Percentiles rank a stretch among this genome's conserved stretches.
These are phyloP conservation scores for Fragilaria radians DNA, from an alignment of 108 stramenopile genomes.

Conservation along the genomic window DNA sequence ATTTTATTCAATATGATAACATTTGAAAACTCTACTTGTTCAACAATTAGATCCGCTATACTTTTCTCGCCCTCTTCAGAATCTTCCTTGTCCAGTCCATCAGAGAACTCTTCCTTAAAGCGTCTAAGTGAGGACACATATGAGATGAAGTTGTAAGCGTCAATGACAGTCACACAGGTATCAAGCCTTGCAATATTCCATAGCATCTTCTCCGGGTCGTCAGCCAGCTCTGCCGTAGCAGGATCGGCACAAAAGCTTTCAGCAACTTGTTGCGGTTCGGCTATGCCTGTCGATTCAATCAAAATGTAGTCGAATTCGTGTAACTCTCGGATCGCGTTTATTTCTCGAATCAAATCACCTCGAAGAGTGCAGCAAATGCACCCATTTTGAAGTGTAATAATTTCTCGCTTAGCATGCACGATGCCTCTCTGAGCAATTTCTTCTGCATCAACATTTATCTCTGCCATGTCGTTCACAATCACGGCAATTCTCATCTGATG, in stretches of 20 bases:
- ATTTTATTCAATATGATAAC: too few species aligned
- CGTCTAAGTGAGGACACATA: too few species aligned
- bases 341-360: slow-evolving; percentile 65
- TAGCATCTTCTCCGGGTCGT: too few species aligned
- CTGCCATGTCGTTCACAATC: slow-evolving; percentile 93
- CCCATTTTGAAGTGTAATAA: slow-evolving; percentile 86
- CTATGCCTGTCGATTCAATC: slow-evolving; percentile 85
- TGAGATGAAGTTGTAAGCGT: too few species aligned
- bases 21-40: too few species aligned
- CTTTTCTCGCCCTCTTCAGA: too few species aligned
- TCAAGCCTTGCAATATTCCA: too few species aligned
- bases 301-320: slow-evolving; percentile 79
- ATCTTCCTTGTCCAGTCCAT: too few species aligned
- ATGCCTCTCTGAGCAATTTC: slow-evolving; percentile 72
- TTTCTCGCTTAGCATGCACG: slow-evolving; percentile 37
- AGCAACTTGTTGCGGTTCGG: slow-evolving; percentile 87
- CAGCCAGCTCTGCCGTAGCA: too few species aligned
- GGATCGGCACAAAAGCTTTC: slow-evolving; percentile 82
- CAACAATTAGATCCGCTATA: too few species aligned
- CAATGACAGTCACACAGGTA: too few species aligned
- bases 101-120: too few species aligned
- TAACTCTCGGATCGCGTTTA: slow-evolving; percentile 53
- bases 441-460: slow-evolving; percentile 45
- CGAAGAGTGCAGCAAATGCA: slow-evolving; percentile 91
- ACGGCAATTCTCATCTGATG: slow-evolving; percentile 83